Conservation (phyloP, 129 eudicot species). For the Centrapalus pauciflorus region DNA sequence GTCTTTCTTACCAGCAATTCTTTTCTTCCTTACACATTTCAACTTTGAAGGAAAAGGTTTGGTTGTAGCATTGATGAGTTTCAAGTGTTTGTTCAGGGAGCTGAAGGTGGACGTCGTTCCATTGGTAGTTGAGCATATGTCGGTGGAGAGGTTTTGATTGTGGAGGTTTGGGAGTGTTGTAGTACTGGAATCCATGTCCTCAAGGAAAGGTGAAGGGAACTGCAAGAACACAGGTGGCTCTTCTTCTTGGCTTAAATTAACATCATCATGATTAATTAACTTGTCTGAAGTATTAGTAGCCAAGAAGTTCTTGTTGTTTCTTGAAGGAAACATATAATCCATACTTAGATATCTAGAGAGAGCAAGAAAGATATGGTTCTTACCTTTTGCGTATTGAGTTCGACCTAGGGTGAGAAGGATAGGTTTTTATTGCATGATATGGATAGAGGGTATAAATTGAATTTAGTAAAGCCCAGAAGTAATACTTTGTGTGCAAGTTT, state of each 20-base stretch:
- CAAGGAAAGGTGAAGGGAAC: constrained; percentile 27
- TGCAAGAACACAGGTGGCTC: constrained; percentile 18
- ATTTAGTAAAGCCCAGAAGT: neutral
- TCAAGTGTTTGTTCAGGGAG: neutral
- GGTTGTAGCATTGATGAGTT: neutral
- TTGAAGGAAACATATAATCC: constrained; percentile 22
- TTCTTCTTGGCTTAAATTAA: constrained; percentile 19
- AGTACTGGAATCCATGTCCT: constrained; percentile 1
- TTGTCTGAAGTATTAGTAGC: neutral
- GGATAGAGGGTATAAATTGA: neutral
- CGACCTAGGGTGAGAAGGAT: neutral
- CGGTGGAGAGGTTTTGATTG: neutral
- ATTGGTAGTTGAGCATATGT: neutral
- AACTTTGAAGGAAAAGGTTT: neutral
- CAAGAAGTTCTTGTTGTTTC: constrained; percentile 1
- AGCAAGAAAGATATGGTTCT: neutral
- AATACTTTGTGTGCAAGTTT: neutral
- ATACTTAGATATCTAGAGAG: neutral
- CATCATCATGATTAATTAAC: constrained; percentile 5
- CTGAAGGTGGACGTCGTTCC: neutral
- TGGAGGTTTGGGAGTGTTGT: neutral
- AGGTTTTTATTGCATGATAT: constrained; percentile 22
- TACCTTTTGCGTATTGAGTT: neutral
- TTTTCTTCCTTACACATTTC: constrained; percentile 19
- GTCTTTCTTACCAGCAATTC: constrained; percentile 36